Evolutionary conservation across 805 yeast species (phyloP).

Genomic region (Saturnispora ahearnii): DNA sequence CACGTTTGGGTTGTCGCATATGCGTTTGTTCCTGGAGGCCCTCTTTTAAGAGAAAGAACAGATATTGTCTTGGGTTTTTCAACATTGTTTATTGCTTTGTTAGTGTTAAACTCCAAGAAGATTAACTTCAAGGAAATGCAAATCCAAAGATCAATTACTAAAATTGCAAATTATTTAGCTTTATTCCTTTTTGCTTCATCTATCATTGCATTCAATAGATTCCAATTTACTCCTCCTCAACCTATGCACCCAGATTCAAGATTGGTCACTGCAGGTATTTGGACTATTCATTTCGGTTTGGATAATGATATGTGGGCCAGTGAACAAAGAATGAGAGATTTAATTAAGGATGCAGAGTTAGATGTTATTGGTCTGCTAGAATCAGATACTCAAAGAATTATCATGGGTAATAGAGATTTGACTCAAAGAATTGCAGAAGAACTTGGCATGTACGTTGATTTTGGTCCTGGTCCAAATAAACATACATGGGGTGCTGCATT

Average conservation of each 20-base stretch:
- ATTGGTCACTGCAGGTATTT: constrained; percentile 86
- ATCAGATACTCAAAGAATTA: constrained; percentile 85
- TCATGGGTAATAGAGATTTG: constrained; percentile 92
- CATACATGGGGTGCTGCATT: constrained; percentile 98
- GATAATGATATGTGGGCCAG: constrained; percentile 98
- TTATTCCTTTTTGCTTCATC: constrained; percentile 39
- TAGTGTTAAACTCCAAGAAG: constrained; percentile 26
- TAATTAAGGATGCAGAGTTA: constrained; percentile 75
- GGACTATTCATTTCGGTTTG: constrained; percentile 96
- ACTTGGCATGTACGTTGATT: constrained; percentile 89
- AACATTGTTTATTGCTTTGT: constrained; percentile 44
- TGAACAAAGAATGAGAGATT: constrained; percentile 79
- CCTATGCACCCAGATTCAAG: constrained; percentile 65
- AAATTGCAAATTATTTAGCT: constrained; percentile 20
- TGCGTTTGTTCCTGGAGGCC: constrained; percentile 96
- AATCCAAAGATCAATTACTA: constrained; percentile 7
- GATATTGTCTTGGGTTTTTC: constrained; percentile 60
- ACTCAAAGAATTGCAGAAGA: constrained; percentile 90
- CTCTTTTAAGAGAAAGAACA: constrained; percentile 77
- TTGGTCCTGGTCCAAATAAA: constrained; percentile 95
- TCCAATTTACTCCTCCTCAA: constrained; percentile 50
- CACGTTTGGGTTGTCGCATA: constrained; percentile 98
- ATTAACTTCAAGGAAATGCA: neutral
- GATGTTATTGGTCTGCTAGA: constrained; percentile 89
- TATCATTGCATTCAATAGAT: constrained; percentile 45